Conservation (phyloP, 352 stramenopile species). For the Pythium vanterpoolii region DNA sequence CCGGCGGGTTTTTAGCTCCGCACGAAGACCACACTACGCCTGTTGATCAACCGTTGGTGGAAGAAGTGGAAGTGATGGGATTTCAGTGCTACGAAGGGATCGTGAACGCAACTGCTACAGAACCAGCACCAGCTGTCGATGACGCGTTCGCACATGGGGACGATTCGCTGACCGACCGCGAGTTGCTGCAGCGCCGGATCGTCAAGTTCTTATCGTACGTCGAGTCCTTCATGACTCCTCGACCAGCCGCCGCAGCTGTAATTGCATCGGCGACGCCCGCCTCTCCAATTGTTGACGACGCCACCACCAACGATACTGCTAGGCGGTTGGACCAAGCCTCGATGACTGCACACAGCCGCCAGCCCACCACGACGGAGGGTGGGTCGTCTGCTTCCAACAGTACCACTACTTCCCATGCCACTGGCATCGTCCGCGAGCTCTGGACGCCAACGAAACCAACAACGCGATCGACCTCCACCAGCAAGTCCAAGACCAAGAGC, state of each 20-base stretch:
- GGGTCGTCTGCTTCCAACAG: not conserved
- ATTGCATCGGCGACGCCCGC: constrained; percentile 4
- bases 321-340: constrained; percentile 2
- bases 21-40: constrained; percentile 10
- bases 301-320: not conserved
- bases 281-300: not conserved
- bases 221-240: constrained; percentile 20
- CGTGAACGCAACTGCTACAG: not conserved
- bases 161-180: constrained; percentile 7
- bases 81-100: constrained; percentile 12
- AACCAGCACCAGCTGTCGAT: not conserved
- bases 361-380: not conserved
- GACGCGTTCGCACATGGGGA: not conserved
- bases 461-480: constrained; percentile 3
- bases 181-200: constrained; percentile 16
- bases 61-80: constrained; percentile 20
- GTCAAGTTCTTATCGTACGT: constrained; percentile 18
- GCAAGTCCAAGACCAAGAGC: constrained; percentile 8
- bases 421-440: constrained; percentile 2
- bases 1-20: constrained; percentile 15
- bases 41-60: not conserved
- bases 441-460: constrained; percentile 9
- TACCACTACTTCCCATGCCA: not conserved
- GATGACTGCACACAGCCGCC: not conserved
- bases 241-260: constrained; percentile 8